A percentile compares a stretch with the other conserved stretches of the same genome.
phyloP scores from a whole-genome alignment of 2,329 filamentous ascomycete genomes.

The Verticillium longisporum region DNA sequence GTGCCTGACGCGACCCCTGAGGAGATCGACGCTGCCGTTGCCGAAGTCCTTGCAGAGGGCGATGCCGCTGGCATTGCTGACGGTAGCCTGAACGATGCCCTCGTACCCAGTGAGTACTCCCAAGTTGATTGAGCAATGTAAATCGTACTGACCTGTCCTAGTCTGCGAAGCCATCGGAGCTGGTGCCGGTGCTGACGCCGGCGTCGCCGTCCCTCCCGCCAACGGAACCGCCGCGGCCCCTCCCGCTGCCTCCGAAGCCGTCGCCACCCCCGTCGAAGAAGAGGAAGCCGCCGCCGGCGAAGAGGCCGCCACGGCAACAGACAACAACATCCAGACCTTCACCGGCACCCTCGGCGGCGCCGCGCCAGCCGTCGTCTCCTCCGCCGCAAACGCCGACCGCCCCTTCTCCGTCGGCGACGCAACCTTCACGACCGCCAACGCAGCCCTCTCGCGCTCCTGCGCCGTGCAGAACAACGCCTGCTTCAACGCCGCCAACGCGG shows the following conservation, averaged over 20 bases:
- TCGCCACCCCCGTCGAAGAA: not conserved
- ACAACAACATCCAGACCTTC: slow-evolving; percentile 37
- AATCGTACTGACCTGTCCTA: not conserved
- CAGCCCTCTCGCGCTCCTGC: slow-evolving; percentile 41
- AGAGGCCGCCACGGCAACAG: slow-evolving; percentile 11
- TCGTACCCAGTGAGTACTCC: not conserved
- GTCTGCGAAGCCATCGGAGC: not conserved
- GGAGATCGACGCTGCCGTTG: slow-evolving; percentile 43
- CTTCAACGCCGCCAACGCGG: slow-evolving; percentile 40
- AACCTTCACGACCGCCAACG: slow-evolving; percentile 42
- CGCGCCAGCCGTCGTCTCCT: slow-evolving; percentile 32
- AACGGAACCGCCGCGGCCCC: slow-evolving; percentile 1
- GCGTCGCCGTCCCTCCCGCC: slow-evolving; percentile 9
- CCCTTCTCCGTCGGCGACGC: slow-evolving; percentile 49
- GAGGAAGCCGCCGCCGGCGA: slow-evolving; percentile 3
- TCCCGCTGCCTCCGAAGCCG: not conserved
- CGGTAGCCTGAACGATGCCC: not conserved
- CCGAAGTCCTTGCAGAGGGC: slow-evolving; percentile 21
- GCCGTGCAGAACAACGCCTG: slow-evolving; percentile 45
- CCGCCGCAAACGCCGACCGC: slow-evolving; percentile 19
- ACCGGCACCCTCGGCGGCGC: slow-evolving; percentile 35
- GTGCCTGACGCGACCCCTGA: slow-evolving; percentile 46
- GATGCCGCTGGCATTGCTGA: slow-evolving; percentile 11
- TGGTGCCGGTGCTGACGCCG: slow-evolving; percentile 10
- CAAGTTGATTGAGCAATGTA: not conserved